A percentile compares a stretch with the other conserved stretches of the same genome.
phyloP scores from a whole-genome alignment of 179 eudicot species.

The Camellia oleifera region DNA sequence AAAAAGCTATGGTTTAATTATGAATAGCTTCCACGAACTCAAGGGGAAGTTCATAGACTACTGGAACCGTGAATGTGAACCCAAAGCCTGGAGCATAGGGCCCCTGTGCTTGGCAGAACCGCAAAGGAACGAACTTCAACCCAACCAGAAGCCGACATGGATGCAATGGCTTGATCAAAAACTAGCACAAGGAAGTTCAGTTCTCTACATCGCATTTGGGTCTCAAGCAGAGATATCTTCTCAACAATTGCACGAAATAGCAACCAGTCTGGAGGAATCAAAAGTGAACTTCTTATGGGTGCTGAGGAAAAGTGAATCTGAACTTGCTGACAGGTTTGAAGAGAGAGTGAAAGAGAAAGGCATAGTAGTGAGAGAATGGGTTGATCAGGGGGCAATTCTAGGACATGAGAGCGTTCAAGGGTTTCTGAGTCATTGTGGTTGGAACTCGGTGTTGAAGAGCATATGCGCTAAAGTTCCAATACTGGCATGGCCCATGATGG shows the following conservation, averaged over 20 bases:
- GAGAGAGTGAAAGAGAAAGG: constrained; percentile 41
- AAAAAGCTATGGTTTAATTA: constrained; percentile 37
- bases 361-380: constrained; percentile 40
- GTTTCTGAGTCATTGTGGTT: constrained; percentile 42
- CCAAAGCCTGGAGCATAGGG: constrained; percentile 44
- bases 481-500: constrained; percentile 36
- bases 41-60: constrained; percentile 33
- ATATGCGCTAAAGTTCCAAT: constrained; percentile 31
- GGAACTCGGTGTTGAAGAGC: constrained; percentile 39
- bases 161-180: constrained; percentile 48
- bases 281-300: constrained; percentile 56
- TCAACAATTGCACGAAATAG: constrained; percentile 42
- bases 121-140: not conserved
- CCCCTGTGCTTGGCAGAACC: constrained; percentile 41
- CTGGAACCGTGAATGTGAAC: constrained; percentile 20
- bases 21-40: constrained; percentile 49
- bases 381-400: constrained; percentile 34
- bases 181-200: constrained; percentile 20
- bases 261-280: constrained; percentile 42
- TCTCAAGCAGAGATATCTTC: constrained; percentile 48
- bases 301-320: constrained; percentile 31
- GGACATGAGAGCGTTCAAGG: constrained; percentile 33
- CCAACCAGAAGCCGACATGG: constrained; percentile 30
- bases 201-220: constrained; percentile 60
- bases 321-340: constrained; percentile 29